Conservation (phyloP, 495 filamentous ascomycete genomes). For the Neurospora tetrasperma region DNA sequence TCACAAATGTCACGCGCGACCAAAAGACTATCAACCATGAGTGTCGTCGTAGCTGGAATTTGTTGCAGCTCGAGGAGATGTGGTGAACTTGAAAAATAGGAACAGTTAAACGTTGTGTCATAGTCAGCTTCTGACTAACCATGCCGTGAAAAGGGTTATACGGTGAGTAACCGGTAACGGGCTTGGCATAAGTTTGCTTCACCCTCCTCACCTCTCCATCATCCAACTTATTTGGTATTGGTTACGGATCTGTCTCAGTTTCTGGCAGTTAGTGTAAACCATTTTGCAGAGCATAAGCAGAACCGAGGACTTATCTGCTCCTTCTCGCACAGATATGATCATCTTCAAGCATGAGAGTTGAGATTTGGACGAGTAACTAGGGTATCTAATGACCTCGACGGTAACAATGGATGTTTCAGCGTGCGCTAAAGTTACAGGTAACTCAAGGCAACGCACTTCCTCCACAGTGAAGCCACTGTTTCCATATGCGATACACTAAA, state of each 20-base stretch:
- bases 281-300: neutral
- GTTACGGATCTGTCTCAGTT: neutral
- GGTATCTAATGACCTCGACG: neutral
- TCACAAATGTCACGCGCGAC: neutral
- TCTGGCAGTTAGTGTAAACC: neutral
- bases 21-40: neutral
- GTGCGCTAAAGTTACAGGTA: neutral
- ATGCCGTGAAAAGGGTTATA: neutral
- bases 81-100: neutral
- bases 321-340: neutral
- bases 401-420: neutral
- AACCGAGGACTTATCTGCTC: neutral
- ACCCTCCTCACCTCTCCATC: neutral
- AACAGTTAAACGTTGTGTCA: neutral
- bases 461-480: neutral
- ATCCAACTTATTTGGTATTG: neutral
- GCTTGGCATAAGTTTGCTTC: neutral
- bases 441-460: neutral
- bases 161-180: neutral
- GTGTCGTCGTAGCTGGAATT: neutral
- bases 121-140: neutral
- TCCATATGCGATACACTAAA: neutral
- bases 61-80: neutral
- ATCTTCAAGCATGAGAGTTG: neutral
- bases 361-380: neutral